Evolutionary conservation across 1,284 basidiomycete genomes (phyloP), one percentile per base, ranked within the genome.

Genomic region (Schizophyllum amplum): DNA sequence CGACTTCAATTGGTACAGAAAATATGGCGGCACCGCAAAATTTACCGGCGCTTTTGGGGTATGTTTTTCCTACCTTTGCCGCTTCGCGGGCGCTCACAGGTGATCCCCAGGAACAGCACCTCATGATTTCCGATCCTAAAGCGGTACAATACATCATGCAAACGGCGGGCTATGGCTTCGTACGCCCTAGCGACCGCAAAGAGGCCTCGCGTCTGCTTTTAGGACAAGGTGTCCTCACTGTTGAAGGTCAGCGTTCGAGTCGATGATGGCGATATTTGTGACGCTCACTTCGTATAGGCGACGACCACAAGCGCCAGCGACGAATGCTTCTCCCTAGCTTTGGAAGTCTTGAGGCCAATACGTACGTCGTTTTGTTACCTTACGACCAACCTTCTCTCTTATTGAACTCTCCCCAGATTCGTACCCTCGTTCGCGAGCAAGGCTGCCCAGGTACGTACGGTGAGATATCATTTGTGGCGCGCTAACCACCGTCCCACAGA

Each of bases 61-160:
- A 61, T 20, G 48, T 50, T n/a, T n/a, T n/a, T n/a, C n/a, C n/a
- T n/a, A n/a, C 20, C 48, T 24, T 2, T 21, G 13, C 20, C 24
- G 15, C 15, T 20, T 21, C 13, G 11, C 48, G 13, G 22, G 4
- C 21, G 9, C 47, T n/a, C 47, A 20, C n/a, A n/a, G 22, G 47
- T 49, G 22, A 55, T 56, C 25, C 42, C 47, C 55, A 76, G 75
- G 70, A 74, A 62, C 71, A 75, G 56, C 63, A 67, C n/a, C 66
- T 76, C 4, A 61, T 75, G 22, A 62, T 75, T 1, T 70, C 72
- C 2, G 75, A 76, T 63, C 71, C 73, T 5, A 74, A 76, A 59
- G 74, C 73, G 1, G 63, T 76, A 48, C 74, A 77, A 47, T 72
- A 75, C 57, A 73, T 75, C 47, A 68, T 70, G 58, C 72, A 75